Conservation (phyloP, 2,329 filamentous ascomycete genomes). For the Colletotrichum sansevieriae region DNA sequence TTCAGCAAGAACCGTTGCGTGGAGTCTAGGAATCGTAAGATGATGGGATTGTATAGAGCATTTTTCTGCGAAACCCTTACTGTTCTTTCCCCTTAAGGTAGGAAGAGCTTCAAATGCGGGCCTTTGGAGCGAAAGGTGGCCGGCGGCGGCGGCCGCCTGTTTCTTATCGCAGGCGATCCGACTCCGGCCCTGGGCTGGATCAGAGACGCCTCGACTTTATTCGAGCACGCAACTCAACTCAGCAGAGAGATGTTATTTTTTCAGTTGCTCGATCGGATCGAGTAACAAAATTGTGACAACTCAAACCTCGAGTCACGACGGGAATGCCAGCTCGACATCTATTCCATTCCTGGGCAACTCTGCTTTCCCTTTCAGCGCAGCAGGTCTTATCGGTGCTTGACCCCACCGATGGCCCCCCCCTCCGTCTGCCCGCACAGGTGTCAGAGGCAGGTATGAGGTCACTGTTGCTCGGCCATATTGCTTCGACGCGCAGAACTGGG, state of each 20-base stretch:
- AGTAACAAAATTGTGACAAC: constrained; percentile 12
- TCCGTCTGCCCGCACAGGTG: constrained; percentile 3
- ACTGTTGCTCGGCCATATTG: constrained; percentile 19
- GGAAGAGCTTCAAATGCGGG: constrained; percentile 27
- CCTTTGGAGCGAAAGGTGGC: constrained; percentile 13
- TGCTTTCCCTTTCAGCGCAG: neutral
- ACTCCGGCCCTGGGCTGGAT: constrained; percentile 26
- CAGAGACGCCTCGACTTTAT: neutral
- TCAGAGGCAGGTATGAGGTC: constrained; percentile 13
- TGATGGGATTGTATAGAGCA: neutral
- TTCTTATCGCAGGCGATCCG: constrained; percentile 34
- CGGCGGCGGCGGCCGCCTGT: constrained; percentile 31
- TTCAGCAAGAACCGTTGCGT: too few relatives aligned
- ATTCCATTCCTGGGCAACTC: neutral
- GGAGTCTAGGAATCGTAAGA: too few relatives aligned
- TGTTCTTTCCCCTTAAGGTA: neutral
- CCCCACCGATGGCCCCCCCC: constrained; percentile 14
- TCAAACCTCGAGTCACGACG: neutral
- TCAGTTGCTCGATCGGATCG: constrained; percentile 23
- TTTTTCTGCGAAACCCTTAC: neutral
- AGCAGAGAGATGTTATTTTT: constrained; percentile 5
- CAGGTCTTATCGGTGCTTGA: constrained; percentile 27
- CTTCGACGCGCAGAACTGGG: neutral
- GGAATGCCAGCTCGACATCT: neutral
- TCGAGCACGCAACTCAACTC: constrained; percentile 21